A percentile compares a stretch with the other conserved stretches of the same genome.
Conservation (phyloP, 2,329 filamentous ascomycete genomes). For the Scedosporium minutisporum region DNA sequence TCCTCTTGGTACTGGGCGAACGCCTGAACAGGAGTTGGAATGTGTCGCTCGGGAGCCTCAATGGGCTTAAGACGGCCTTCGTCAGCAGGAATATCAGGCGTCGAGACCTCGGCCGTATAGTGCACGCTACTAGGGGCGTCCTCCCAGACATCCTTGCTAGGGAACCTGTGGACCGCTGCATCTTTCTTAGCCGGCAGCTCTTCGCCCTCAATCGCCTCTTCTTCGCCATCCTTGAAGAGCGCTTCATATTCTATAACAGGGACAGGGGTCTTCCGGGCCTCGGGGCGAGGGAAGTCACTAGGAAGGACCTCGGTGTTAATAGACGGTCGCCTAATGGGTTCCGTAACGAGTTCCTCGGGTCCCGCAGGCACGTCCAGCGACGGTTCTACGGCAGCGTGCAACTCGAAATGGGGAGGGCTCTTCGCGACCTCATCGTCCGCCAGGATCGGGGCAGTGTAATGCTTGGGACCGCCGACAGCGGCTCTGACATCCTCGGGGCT, state of each 20-base stretch:
- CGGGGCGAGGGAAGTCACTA: background rate
- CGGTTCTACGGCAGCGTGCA: conserved; percentile 63
- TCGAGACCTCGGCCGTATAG: conserved; percentile 71
- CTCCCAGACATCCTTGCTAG: conserved; percentile 95
- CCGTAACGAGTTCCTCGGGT: conserved; percentile 29
- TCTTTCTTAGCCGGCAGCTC: conserved; percentile 30
- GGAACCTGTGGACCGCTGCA: conserved; percentile 62
- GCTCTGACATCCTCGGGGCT: conserved; percentile 20
- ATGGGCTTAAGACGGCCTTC: conserved; percentile 15
- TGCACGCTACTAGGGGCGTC: conserved; percentile 82
- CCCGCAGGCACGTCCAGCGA: background rate
- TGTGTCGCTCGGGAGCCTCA: conserved; percentile 19
- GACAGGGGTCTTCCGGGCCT: background rate
- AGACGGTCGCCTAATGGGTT: conserved; percentile 47
- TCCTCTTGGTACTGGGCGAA: conserved; percentile 60
- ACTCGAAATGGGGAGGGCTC: conserved; percentile 54
- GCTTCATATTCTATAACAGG: conserved; percentile 88
- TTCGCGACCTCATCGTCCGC: conserved; percentile 81
- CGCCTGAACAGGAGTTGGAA: conserved; percentile 50
- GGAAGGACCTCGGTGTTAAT: background rate
- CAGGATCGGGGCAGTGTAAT: conserved; percentile 69
- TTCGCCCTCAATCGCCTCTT: conserved; percentile 29
- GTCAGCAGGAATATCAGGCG: conserved; percentile 45
- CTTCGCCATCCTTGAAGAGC: conserved; percentile 67
- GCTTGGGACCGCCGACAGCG: conserved; percentile 36